These are phyloP conservation scores for Wickerhamiella shivajii DNA, from an alignment of 805 yeast genomes.

Conservation along the genomic window DNA sequence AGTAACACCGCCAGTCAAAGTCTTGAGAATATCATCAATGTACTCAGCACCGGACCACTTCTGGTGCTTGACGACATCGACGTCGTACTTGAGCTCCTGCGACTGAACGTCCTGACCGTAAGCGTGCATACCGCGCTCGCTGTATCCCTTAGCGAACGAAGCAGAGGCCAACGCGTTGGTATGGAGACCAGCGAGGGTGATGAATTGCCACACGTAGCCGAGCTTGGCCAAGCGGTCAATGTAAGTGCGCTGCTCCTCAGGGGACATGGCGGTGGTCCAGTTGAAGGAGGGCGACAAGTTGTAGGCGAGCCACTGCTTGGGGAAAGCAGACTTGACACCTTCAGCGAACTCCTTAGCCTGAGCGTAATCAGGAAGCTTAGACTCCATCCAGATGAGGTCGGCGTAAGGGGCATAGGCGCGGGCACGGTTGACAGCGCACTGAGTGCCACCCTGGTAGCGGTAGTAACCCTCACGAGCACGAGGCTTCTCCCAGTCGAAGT, in stretches of 20 bases:
- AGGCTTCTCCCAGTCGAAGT: slow-evolving; percentile 89
- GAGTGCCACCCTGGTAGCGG: slow-evolving; percentile 91
- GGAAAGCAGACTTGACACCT: slow-evolving; percentile 68
- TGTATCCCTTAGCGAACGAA: slow-evolving; percentile 63
- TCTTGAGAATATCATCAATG: slow-evolving; percentile 76
- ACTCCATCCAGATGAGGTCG: slow-evolving; percentile 97
- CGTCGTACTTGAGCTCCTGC: slow-evolving; percentile 74
- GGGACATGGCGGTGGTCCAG: slow-evolving; percentile 90
- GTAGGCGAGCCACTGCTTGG: slow-evolving; percentile 92
- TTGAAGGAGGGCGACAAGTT: slow-evolving; percentile 95
- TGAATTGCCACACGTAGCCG: slow-evolving; percentile 96
- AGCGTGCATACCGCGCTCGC: slow-evolving; percentile 84
- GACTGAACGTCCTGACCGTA: slow-evolving; percentile 80
- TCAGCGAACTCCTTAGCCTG: slow-evolving; percentile 93
- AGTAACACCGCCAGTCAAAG: slow-evolving; percentile 87
- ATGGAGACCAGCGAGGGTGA: slow-evolving; percentile 93
- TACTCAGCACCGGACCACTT: slow-evolving; percentile 99
- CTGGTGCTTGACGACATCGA: slow-evolving; percentile 94
- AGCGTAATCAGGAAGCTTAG: slow-evolving; percentile 80
- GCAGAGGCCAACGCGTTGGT: slow-evolving; percentile 88
- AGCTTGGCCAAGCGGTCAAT: slow-evolving; percentile 72
- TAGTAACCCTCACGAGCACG: slow-evolving; percentile 95
- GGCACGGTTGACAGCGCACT: slow-evolving; percentile 94
- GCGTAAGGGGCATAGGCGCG: slow-evolving; percentile 90
- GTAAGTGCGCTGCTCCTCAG: slow-evolving; percentile 78